Conservation (phyloP, 257 asterid genomes). For the Galeopsis tetrahit region DNA sequence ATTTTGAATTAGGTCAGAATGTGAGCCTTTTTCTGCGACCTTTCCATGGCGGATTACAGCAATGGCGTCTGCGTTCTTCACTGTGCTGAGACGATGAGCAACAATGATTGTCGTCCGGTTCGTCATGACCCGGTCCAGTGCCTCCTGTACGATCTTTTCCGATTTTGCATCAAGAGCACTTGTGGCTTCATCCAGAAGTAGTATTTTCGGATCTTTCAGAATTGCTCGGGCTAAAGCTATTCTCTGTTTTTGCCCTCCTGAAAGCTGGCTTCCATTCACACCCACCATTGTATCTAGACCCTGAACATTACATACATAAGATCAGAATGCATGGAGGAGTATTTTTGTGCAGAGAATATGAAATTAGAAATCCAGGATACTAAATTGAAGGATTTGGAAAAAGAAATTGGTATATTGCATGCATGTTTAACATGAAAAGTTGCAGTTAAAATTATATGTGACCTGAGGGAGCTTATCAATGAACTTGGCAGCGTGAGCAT, state of each 20-base stretch:
- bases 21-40: slow-evolving; percentile 55
- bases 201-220: slow-evolving; percentile 51
- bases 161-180: slow-evolving; percentile 65
- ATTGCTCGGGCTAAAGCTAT: slow-evolving; percentile 69
- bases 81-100: slow-evolving; percentile 62
- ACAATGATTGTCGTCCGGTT: slow-evolving; percentile 53
- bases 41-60: slow-evolving; percentile 55
- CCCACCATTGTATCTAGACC: slow-evolving; percentile 53
- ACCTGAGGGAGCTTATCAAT: slow-evolving; percentile 52
- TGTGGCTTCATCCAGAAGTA: slow-evolving; percentile 69
- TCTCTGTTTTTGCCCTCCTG: slow-evolving; percentile 70
- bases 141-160: slow-evolving; percentile 55
- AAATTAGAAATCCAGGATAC: no score
- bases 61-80: slow-evolving; percentile 54
- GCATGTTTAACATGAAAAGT: no score
- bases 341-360: no score
- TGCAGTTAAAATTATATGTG: background rate
- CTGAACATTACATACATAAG: slow-evolving; percentile 35
- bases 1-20: slow-evolving; percentile 48
- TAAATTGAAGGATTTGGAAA: no score
- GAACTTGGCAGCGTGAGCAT: slow-evolving; percentile 52
- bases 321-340: background rate
- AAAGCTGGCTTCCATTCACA: slow-evolving; percentile 54
- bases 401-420: no score
- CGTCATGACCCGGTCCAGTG: slow-evolving; percentile 54